Percentiles rank a stretch among this genome's conserved stretches.
Evolutionary conservation across 805 yeast genomes (phyloP).

Genomic region (Ogataea sp.): DNA sequence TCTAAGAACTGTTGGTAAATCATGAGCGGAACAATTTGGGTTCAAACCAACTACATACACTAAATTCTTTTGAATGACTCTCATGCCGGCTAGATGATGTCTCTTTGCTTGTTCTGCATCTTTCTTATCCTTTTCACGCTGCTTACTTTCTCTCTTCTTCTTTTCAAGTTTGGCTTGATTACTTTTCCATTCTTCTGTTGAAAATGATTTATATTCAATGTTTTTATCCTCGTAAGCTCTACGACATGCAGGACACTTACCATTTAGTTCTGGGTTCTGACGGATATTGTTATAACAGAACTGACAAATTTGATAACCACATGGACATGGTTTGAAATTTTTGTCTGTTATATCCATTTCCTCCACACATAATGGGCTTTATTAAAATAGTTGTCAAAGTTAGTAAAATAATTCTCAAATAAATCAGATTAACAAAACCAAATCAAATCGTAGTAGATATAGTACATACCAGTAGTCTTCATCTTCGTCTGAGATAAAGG

Average conservation of each 20-base stretch:
- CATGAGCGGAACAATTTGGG: slow-evolving; percentile 82
- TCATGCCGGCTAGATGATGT: slow-evolving; percentile 90
- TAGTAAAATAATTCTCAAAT: neutral
- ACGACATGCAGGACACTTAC: slow-evolving; percentile 97
- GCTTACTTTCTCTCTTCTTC: slow-evolving; percentile 75
- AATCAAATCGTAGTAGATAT: neutral
- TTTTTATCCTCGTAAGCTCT: slow-evolving; percentile 87
- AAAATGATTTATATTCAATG: slow-evolving; percentile 76
- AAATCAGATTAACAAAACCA: neutral
- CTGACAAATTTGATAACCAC: slow-evolving; percentile 98
- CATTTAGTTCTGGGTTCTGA: slow-evolving; percentile 91
- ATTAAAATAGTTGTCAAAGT: neutral
- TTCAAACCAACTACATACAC: slow-evolving; percentile 95
- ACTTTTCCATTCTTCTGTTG: slow-evolving; percentile 79
- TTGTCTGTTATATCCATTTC: slow-evolving; percentile 96
- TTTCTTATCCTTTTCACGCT: slow-evolving; percentile 83
- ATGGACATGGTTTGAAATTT: slow-evolving; percentile 98
- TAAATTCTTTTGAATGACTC: slow-evolving; percentile 96
- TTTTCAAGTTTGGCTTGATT: slow-evolving; percentile 77
- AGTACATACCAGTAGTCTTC: slow-evolving; percentile 58
- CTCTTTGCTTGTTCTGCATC: slow-evolving; percentile 80
- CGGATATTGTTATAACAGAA: slow-evolving; percentile 96
- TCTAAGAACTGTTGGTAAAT: slow-evolving; percentile 69
- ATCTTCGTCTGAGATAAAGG: slow-evolving; percentile 70
- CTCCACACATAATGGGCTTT: slow-evolving; percentile 90